These are phyloP conservation scores for Venturia carpophila DNA, from an alignment of 2,329 filamentous ascomycete species.

Conservation along the genomic window DNA sequence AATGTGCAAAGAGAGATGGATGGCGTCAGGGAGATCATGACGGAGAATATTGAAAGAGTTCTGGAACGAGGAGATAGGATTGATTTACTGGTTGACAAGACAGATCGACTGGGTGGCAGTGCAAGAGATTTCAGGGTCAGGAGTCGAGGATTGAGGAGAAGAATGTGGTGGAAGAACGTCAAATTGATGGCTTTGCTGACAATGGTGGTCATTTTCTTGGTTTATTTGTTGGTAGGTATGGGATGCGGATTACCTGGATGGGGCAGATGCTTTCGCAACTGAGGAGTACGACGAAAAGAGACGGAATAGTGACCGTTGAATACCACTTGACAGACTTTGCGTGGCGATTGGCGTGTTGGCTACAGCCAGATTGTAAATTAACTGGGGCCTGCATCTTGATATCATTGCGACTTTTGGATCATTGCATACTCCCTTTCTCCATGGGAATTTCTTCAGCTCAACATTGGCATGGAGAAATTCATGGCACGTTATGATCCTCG, in stretches of 20 bases:
- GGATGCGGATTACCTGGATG: slow-evolving; percentile 58
- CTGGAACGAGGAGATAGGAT: slow-evolving; percentile 84
- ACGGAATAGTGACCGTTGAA: background rate
- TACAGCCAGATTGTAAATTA: background rate
- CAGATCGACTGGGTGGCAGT: slow-evolving; percentile 79
- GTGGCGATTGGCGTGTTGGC: background rate
- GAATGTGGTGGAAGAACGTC: slow-evolving; percentile 99
- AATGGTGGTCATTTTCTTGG: slow-evolving; percentile 63
- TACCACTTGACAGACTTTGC: background rate
- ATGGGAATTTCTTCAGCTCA: background rate
- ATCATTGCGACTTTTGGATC: background rate
- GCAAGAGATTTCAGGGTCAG: slow-evolving; percentile 85
- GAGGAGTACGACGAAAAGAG: background rate
- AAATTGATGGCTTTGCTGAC: slow-evolving; percentile 78
- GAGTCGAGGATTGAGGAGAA: slow-evolving; percentile 74
- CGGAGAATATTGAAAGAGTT: slow-evolving; percentile 84
- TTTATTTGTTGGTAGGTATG: slow-evolving; percentile 65
- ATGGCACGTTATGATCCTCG: background rate
- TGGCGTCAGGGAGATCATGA: slow-evolving; percentile 88
- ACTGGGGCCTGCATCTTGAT: background rate
- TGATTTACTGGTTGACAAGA: slow-evolving; percentile 92
- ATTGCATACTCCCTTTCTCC: background rate
- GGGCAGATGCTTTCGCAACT: slow-evolving; percentile 8
- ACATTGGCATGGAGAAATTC: background rate
- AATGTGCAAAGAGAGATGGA: slow-evolving; percentile 88